Conservation (phyloP, 2,329 filamentous ascomycete genomes). For the Colletotrichum incanum region DNA sequence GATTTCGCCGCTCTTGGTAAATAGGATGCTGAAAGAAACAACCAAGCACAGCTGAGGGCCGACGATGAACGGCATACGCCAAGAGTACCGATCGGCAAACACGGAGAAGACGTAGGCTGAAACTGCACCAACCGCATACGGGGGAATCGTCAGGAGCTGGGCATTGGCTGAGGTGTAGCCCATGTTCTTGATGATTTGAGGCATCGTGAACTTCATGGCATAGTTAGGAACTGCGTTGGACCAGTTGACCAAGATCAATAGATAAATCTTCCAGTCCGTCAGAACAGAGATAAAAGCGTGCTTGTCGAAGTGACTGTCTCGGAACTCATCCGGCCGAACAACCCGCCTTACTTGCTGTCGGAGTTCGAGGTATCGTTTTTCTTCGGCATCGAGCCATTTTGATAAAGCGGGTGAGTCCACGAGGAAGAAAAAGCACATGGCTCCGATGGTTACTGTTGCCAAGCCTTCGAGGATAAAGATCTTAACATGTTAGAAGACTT, state of each 20-base stretch:
- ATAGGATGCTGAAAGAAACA: slow-evolving; percentile 55
- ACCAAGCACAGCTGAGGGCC: slow-evolving; percentile 53
- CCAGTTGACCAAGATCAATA: slow-evolving; percentile 60
- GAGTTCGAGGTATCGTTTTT: slow-evolving; percentile 59
- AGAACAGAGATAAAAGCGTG: slow-evolving; percentile 57
- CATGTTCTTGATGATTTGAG: slow-evolving; percentile 59
- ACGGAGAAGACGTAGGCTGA: slow-evolving; percentile 52
- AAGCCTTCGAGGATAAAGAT: slow-evolving; percentile 70
- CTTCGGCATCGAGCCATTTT: slow-evolving; percentile 56
- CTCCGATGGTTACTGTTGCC: slow-evolving; percentile 55
- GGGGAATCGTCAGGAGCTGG: slow-evolving; percentile 54
- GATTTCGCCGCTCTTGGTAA: slow-evolving; percentile 55
- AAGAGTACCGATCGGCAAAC: slow-evolving; percentile 55
- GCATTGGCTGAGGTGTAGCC: slow-evolving; percentile 55
- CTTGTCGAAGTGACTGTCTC: slow-evolving; percentile 52
- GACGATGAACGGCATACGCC: slow-evolving; percentile 58
- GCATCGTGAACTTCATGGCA: slow-evolving; percentile 54
- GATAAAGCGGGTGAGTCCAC: slow-evolving; percentile 59
- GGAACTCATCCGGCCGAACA: slow-evolving; percentile 45
- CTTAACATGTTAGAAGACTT: slow-evolving; percentile 44
- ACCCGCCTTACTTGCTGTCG: slow-evolving; percentile 52
- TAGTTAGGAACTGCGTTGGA: slow-evolving; percentile 57
- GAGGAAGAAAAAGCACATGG: slow-evolving; percentile 62
- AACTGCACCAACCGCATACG: slow-evolving; percentile 54
- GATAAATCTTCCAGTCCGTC: slow-evolving; percentile 63